Base-by-base conservation (phyloP, 805 yeast species). In the Hanseniaspora pseudoguilliermondii region DNA sequence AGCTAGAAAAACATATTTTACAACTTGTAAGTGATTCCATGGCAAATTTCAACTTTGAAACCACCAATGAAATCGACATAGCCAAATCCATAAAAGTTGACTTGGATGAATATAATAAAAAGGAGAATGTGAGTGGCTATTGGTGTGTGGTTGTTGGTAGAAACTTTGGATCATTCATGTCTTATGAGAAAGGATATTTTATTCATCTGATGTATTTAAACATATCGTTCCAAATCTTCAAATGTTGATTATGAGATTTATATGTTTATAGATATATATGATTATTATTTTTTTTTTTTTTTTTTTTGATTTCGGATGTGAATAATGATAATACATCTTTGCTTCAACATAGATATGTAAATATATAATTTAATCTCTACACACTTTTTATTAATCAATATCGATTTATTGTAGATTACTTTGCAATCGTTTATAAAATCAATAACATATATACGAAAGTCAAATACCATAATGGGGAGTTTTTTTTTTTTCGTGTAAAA, bases 111-210 rank as follows among this genome's bases (percentile, higher is more conserved):
- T 72, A 69, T 55, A 68, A 84, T 58, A 86, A 85, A 70, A 82
- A 82, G 61, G 73, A 74, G 50, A 67, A 84, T 67, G 93, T 85
- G 65, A 74, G 75, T 48, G 67, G 73, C 47, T 78, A 86, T 41
- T 86, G 93, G 95, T 91, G 86, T 65, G 86, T 83, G 2, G 76
- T 86, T 50, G 89, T 84, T 54, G 95, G 93, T 11, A 82, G 79
- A 66, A 82, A 81, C 62, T 86, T 85, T 68, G 91, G 93, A 3
- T 78, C 84, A 49, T 84, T 82, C 65, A 88, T 86, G 20, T 82
- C 90, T 13, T 93, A 86, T 64, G 86, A 84, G 67, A 80, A 80
- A 60, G 90, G 89, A 1, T 75, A 73, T 62, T 86, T 86, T 63
- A 72, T 81, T 13, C 85, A 86, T 64, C 83, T 81, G 11, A 35